Percentiles rank a stretch among this genome's conserved stretches.
These are phyloP conservation scores for Candolleomyces aberdarensis DNA, from an alignment of 768 basidiomycete genomes.

Conservation along the genomic window DNA sequence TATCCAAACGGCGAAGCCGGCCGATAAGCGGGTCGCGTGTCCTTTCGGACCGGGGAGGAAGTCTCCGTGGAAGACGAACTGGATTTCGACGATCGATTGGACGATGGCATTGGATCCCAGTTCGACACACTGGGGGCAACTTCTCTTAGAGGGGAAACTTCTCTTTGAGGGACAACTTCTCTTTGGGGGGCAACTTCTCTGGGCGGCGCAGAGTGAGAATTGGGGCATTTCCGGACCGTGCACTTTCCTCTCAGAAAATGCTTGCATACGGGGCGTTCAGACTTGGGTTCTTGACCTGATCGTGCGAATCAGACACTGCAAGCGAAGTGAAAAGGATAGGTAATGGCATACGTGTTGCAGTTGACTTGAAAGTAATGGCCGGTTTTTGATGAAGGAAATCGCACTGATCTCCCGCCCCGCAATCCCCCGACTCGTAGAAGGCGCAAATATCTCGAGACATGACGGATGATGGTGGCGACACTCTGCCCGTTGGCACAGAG, in stretches of 20 bases:
- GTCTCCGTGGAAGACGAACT: too few relatives aligned
- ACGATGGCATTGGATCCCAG: too few relatives aligned
- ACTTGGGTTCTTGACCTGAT: not conserved
- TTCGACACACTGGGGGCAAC: too few relatives aligned
- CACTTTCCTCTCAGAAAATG: constrained; percentile 22
- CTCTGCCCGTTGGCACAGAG: too few relatives aligned
- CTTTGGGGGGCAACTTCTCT: too few relatives aligned
- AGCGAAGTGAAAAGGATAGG: not conserved
- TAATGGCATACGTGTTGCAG: not conserved
- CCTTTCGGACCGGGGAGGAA: too few relatives aligned
- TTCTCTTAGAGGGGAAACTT: too few relatives aligned
- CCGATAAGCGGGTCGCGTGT: not conserved
- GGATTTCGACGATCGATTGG: too few relatives aligned
- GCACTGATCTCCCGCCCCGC: constrained; percentile 3
- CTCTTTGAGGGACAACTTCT: too few relatives aligned
- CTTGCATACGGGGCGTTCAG: constrained; percentile 10
- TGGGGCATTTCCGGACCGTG: constrained; percentile 13
- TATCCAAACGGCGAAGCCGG: constrained; percentile 5
- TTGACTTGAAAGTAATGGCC: not conserved
- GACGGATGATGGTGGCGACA: not conserved
- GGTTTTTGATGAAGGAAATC: constrained; percentile 11
- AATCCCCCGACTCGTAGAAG: not conserved
- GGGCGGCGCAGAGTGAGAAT: constrained; percentile 14
- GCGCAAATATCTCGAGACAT: not conserved
- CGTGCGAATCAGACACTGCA: not conserved